Base-by-base conservation (phyloP, 345 rosid species). In the Conringia planisiliqua region DNA sequence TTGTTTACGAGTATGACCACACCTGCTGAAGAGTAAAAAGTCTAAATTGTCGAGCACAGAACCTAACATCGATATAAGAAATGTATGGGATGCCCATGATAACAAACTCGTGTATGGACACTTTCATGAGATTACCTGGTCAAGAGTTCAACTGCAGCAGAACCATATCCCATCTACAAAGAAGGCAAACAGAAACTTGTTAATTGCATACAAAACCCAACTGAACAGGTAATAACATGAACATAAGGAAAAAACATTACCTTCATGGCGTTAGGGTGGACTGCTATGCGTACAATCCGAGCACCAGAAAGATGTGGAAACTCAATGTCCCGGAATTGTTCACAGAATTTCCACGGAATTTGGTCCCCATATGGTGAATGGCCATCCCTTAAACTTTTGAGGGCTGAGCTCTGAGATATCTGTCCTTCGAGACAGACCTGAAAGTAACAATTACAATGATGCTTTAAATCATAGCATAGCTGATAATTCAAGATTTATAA, bases 261-360 rank as follows among this genome's bases (percentile, higher is more conserved):
- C 93, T 88, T 88, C 90, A 87, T 88, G 66, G 97, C 95, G 77
- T 86, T 89, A 68, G 99, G 99, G 82, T 95, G 98, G 73, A 96
- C 92, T 66, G 99, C 99, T 70, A 95, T 95, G 62, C 99, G 92
- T 48, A 92, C 99, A 39, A 95, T 89, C 50, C 99, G 91, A 85
- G 92, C 98, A 68, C 99, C 99, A 24, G 99, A 96, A 70, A 96
- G 89, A 61, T 83, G 81, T 62, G 99, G 99, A 72, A 96, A 96
- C 58, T 73, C 92, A 17, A 86, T 71, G 54, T 96, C 94, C 66
- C 87, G 86, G 54, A 89, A 96, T 67, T 90, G 91, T 83, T 96
- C 94, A 78, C 86, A 89, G 77, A 96, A 92, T 78, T 96, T 96
- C 99, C 99, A 96, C 29, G 99, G 98, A 66, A 96, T 90, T 75